Conservation (phyloP, 1,284 basidiomycete genomes). For the Ceratobasidium sp. region DNA sequence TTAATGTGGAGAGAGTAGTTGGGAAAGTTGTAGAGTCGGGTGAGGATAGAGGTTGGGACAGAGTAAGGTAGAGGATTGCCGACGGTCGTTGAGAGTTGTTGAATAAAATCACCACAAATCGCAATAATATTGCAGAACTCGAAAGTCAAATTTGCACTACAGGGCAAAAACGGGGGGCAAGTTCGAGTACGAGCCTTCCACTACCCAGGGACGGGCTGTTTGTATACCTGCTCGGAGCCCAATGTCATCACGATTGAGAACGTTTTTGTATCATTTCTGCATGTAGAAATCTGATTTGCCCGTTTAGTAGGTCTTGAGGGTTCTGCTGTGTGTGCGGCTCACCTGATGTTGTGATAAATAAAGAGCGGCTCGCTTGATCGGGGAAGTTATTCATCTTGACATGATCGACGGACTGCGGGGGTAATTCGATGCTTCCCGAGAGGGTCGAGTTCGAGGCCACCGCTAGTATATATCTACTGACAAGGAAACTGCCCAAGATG, state of each 20-base stretch:
- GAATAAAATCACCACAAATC: background rate
- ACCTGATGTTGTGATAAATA: background rate
- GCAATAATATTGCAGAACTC: background rate
- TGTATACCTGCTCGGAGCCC: background rate
- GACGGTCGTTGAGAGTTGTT: too few species aligned
- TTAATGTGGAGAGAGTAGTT: too few species aligned
- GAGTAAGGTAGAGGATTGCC: background rate
- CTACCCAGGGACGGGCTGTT: background rate
- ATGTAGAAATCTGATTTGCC: background rate
- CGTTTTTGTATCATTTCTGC: background rate
- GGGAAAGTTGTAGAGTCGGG: too few species aligned
- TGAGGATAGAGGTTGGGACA: too few species aligned
- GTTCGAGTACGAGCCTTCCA: background rate
- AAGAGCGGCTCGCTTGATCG: background rate
- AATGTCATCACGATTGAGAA: background rate
- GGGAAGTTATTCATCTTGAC: background rate
- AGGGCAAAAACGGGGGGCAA: constrained; percentile 1
- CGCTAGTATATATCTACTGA: background rate
- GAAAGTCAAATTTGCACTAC: background rate
- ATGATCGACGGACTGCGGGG: background rate
- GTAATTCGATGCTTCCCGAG: background rate
- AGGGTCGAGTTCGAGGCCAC: background rate
- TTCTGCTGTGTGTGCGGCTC: too few species aligned
- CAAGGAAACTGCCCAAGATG: too few species aligned
- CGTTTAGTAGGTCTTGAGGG: background rate